A percentile compares a stretch with the other conserved stretches of the same genome.
Evolutionary conservation across 495 filamentous ascomycete species (phyloP).

Genomic region (Penicillium antarcticum): DNA sequence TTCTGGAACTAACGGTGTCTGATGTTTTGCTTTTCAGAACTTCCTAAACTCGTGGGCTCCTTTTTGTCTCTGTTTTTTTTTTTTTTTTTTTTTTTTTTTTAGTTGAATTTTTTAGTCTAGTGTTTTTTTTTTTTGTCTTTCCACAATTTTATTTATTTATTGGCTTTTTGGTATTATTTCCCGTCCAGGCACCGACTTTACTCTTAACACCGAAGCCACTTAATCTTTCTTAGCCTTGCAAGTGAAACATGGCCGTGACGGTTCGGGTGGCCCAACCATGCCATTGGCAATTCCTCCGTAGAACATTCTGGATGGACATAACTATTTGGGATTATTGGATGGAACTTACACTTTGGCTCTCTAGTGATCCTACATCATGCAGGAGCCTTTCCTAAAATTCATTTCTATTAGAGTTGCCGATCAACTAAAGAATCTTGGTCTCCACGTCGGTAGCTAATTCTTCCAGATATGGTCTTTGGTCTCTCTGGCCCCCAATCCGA

Average conservation of each 20-base stretch:
- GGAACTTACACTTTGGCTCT: background rate
- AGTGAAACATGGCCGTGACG: constrained; percentile 28
- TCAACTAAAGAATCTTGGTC: constrained; percentile 16
- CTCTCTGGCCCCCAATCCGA: background rate
- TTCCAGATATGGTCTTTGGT: background rate
- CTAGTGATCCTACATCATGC: constrained; percentile 17
- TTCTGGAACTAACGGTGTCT: too few relatives aligned
- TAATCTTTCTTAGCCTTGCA: constrained; percentile 6
- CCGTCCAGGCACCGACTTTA: background rate
- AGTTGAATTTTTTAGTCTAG: too few relatives aligned
- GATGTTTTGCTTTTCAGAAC: too few relatives aligned
- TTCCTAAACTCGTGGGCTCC: too few relatives aligned
- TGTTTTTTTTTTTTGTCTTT: too few relatives aligned
- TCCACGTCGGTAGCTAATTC: constrained; percentile 21
- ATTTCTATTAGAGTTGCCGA: constrained; percentile 24
- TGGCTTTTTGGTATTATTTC: too few relatives aligned
- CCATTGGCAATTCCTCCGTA: constrained; percentile 7
- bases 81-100: too few relatives aligned
- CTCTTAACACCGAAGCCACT: constrained; percentile 9
- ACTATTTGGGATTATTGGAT: too few relatives aligned
- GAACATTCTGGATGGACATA: background rate
- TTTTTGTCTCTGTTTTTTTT: too few relatives aligned
- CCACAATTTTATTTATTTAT: too few relatives aligned
- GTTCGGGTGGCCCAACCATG: constrained; percentile 11
- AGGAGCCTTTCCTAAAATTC: constrained; percentile 17